phyloP scores from a whole-genome alignment of 148 eudicot genomes.

The Vaccinium corymbosum region DNA sequence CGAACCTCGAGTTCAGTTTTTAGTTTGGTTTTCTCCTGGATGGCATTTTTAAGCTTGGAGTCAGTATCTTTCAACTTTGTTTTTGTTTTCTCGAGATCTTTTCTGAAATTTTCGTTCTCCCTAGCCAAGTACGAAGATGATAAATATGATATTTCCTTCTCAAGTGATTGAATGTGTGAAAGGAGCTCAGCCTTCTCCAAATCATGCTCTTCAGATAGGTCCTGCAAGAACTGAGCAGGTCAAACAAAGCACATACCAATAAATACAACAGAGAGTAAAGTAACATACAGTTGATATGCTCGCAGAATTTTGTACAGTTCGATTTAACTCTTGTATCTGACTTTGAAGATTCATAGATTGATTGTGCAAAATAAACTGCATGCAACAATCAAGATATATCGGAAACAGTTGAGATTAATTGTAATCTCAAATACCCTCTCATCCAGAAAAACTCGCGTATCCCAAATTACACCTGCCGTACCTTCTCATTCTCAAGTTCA shows the following conservation, averaged over 20 bases:
- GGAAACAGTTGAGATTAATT: constrained; percentile 3
- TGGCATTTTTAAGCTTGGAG: constrained; percentile 68
- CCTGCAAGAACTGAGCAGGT: constrained; percentile 39
- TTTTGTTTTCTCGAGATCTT: constrained; percentile 90
- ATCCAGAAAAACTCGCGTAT: neutral
- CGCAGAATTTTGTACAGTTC: constrained; percentile 43
- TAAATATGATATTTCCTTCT: constrained; percentile 58
- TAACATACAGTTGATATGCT: constrained; percentile 48
- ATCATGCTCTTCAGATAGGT: constrained; percentile 52
- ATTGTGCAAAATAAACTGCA: constrained; percentile 54
- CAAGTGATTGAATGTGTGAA: constrained; percentile 55
- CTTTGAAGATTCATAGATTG: constrained; percentile 45
- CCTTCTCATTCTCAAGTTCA: constrained; percentile 79
- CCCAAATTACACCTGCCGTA: constrained; percentile 21
- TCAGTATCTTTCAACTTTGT: constrained; percentile 77
- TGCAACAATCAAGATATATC: constrained; percentile 18
- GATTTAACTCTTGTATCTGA: constrained; percentile 37
- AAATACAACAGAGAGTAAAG: constrained; percentile 6
- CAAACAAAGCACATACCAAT: constrained; percentile 8
- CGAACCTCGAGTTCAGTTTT: constrained; percentile 93
- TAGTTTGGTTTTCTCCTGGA: constrained; percentile 94
- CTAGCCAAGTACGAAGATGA: constrained; percentile 63
- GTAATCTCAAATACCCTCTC: constrained; percentile 1
- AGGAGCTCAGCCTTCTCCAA: constrained; percentile 52
- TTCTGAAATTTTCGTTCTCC: constrained; percentile 84